phyloP scores from a whole-genome alignment of 331 rosid species.

The Pyrus hybrid region DNA sequence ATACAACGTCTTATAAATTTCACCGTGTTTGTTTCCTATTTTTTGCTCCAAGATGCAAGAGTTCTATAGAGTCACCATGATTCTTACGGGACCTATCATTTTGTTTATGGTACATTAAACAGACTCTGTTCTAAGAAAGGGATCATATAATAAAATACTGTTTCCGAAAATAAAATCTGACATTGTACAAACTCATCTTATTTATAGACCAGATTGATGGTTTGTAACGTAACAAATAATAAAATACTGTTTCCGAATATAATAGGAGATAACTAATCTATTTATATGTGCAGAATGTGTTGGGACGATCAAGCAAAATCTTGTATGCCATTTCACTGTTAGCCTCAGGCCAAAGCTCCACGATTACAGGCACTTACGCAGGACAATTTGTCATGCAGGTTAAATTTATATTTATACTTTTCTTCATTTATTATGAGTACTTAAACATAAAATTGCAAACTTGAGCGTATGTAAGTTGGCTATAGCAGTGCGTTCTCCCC shows the following conservation, averaged over 20 bases:
- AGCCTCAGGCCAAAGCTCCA: constrained; percentile 86
- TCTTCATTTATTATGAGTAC: background rate
- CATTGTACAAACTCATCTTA: too few relatives aligned
- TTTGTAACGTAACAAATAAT: background rate
- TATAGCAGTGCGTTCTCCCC: background rate
- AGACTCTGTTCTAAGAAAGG: background rate
- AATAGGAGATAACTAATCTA: background rate
- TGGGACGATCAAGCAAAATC: constrained; percentile 46
- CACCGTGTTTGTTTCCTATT: too few relatives aligned
- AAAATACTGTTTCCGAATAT: background rate
- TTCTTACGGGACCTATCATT: background rate
- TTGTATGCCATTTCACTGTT: constrained; percentile 50
- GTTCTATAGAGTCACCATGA: too few relatives aligned
- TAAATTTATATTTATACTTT: background rate
- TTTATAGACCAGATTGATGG: background rate
- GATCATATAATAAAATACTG: too few relatives aligned
- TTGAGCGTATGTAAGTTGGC: background rate
- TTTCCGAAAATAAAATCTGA: too few relatives aligned
- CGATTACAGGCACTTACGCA: constrained; percentile 59
- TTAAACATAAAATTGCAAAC: background rate
- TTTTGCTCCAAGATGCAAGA: background rate
- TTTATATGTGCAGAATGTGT: constrained; percentile 26
- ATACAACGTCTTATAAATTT: too few relatives aligned
- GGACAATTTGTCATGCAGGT: constrained; percentile 48
- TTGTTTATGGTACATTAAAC: background rate